Percentiles rank a stretch among this genome's conserved stretches.
Conservation (phyloP, 2,329 filamentous ascomycete species). For the Hymenotorrendiella dingleyae region DNA sequence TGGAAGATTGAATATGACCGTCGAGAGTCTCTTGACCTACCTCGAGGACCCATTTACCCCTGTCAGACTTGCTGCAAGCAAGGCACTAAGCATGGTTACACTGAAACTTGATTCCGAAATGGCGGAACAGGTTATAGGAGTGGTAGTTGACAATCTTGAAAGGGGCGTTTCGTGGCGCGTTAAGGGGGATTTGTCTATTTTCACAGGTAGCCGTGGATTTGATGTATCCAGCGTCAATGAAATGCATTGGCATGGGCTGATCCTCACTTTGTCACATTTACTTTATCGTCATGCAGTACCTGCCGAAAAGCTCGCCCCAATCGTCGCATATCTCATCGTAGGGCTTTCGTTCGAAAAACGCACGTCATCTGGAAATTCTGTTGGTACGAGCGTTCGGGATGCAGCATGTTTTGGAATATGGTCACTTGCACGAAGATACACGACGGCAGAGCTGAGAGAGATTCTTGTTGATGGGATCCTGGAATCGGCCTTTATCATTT, state of each 20-base stretch:
- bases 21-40: constrained; percentile 73
- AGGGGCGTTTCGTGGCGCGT: constrained; percentile 13
- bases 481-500: constrained; percentile 13
- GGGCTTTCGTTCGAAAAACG: constrained; percentile 87
- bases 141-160: constrained; percentile 66
- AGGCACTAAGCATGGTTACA: constrained; percentile 82
- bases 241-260: constrained; percentile 86
- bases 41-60: constrained; percentile 86
- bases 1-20: constrained; percentile 68
- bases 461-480: constrained; percentile 40
- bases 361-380: constrained; percentile 73
- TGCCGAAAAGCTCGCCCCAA: constrained; percentile 60
- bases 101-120: constrained; percentile 73
- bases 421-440: constrained; percentile 83
- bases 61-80: constrained; percentile 84
- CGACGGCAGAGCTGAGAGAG: constrained; percentile 66
- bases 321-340: constrained; percentile 70
- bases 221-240: constrained; percentile 74
- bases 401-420: constrained; percentile 95
- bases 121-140: constrained; percentile 81
- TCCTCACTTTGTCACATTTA: constrained; percentile 79
- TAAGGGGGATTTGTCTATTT: too few relatives aligned
- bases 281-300: constrained; percentile 81
- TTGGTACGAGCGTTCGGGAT: constrained; percentile 87
- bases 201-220: not conserved